Base-by-base conservation (phyloP, 2,329 filamentous ascomycete genomes). In the Apiospora sp. region DNA sequence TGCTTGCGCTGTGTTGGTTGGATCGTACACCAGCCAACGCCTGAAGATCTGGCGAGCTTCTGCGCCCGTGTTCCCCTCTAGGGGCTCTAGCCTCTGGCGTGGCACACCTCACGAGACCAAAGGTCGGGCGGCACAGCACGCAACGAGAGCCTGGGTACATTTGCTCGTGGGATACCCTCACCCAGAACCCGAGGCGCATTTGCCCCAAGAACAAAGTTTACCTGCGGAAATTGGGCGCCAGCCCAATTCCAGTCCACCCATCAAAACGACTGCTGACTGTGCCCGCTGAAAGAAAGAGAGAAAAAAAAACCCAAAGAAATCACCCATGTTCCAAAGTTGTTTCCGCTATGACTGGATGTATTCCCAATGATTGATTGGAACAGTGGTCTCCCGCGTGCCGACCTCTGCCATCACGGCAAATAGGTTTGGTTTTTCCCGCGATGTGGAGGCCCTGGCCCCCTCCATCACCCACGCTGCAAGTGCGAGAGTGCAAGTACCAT, bases 191-290 rank as follows among this genome's bases (percentile, higher is more conserved):
- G 58, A 64, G 58, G 58, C 58, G 58, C 58, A 64, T 64, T 12
- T 61, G 14, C 16, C 30, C 34, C 19, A 34, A 61, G 19, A 64
- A 24, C 51, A 64, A 64, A 64, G 58, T 64, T 64, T n/a, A n/a
- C 22, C 19, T 41, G 58, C 58, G 58, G 58, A 64, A 64, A 64
- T 64, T 64, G 58, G 58, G 22, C 58, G 58, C n/a, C 34, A 64
- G 34, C 58, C 58, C 34, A n/a, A n/a, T n/a, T 5, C 22, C 58
- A 64, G 13, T 64, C 58, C 58, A 64, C 41, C 10, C 30, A 41
- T 41, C 16, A 8, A 10, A 41, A 24, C 34, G 54, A 61, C 14
- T 61, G 16, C 54, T 61, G 54, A 61, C 54, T 34, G 49, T 27
- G 49, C 49, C 49, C 54, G 54, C 54, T 41, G 8, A 10, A 37